A percentile compares a stretch with the other conserved stretches of the same genome.
Evolutionary conservation across 75 land plant species (phyloP).

Genomic region (Picea glauca): DNA sequence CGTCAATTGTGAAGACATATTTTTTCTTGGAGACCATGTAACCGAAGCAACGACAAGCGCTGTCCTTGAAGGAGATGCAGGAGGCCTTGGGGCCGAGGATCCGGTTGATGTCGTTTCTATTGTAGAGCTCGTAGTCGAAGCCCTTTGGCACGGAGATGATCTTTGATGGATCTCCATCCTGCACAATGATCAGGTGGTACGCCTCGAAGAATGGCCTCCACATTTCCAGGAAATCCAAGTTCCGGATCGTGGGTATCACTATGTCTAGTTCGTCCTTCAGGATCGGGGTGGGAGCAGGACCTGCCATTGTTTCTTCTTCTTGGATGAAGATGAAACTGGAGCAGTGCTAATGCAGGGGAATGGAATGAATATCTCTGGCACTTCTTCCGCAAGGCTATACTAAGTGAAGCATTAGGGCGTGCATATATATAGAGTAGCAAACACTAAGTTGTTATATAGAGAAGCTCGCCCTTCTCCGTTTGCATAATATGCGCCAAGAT

Average conservation of each 20-base stretch:
- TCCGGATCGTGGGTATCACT: constrained; percentile 62
- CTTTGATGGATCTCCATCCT: constrained; percentile 61
- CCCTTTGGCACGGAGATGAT: constrained; percentile 57
- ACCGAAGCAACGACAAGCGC: constrained; percentile 73
- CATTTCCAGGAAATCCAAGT: constrained; percentile 68
- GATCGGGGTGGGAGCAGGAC: no score
- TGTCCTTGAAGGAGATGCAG: constrained; percentile 73
- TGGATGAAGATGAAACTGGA: no score
- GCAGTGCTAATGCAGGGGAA: no score
- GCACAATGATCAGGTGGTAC: constrained; percentile 66
- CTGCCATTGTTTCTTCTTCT: no score
- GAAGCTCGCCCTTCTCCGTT: no score
- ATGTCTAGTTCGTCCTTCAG: constrained; percentile 63
- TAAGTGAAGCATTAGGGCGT: no score
- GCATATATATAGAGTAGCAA: no score
- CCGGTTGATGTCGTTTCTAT: constrained; percentile 60
- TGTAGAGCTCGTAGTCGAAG: constrained; percentile 69
- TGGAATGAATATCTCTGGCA: no score
- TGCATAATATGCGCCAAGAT: no score
- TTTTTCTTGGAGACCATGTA: constrained; percentile 70
- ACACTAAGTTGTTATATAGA: no score
- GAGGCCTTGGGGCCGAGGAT: constrained; percentile 58
- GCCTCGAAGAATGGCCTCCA: constrained; percentile 67
- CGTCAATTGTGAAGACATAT: constrained; percentile 68
- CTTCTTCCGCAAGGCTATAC: no score